Conservation (phyloP, 2,329 filamentous ascomycete species). For the Aspergillus carbonarius region DNA sequence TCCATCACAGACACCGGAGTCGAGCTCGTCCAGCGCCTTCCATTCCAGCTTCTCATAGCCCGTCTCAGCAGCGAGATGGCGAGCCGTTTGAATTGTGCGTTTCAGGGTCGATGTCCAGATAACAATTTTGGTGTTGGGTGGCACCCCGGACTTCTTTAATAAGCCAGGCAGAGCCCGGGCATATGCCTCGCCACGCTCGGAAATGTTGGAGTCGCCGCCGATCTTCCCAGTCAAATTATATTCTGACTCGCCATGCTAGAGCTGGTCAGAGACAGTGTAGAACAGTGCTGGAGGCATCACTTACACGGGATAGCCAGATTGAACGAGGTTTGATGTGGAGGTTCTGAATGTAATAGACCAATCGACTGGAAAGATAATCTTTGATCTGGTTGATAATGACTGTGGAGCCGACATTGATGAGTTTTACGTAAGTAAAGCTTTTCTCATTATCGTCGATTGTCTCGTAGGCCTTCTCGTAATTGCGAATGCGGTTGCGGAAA, state of each 20-base stretch:
- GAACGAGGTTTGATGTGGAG: constrained; percentile 94
- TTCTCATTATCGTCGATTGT: constrained; percentile 87
- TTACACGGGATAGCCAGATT: constrained; percentile 90
- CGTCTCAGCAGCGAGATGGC: constrained; percentile 68
- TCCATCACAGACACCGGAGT: constrained; percentile 93
- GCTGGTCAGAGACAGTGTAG: constrained; percentile 16
- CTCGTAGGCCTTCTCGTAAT: constrained; percentile 97
- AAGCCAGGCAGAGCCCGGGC: constrained; percentile 80
- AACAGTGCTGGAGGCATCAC: constrained; percentile 34
- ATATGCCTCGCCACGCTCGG: constrained; percentile 82
- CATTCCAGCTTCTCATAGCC: constrained; percentile 91
- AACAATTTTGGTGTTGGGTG: constrained; percentile 62
- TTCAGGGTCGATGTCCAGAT: constrained; percentile 75
- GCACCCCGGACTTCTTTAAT: constrained; percentile 80
- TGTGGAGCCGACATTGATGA: constrained; percentile 92
- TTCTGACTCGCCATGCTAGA: constrained; percentile 86
- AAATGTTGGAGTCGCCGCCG: constrained; percentile 86
- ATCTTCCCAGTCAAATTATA: constrained; percentile 91
- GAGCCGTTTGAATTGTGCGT: constrained; percentile 88
- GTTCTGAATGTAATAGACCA: constrained; percentile 99
- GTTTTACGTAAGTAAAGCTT: constrained; percentile 90
- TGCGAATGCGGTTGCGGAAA: constrained; percentile 89
- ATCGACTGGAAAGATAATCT: constrained; percentile 92
- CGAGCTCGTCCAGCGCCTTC: constrained; percentile 97
- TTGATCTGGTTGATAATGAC: constrained; percentile 98